Evolutionary conservation across 1,284 basidiomycete species (phyloP).

Genomic region (Gomphus bonarii): DNA sequence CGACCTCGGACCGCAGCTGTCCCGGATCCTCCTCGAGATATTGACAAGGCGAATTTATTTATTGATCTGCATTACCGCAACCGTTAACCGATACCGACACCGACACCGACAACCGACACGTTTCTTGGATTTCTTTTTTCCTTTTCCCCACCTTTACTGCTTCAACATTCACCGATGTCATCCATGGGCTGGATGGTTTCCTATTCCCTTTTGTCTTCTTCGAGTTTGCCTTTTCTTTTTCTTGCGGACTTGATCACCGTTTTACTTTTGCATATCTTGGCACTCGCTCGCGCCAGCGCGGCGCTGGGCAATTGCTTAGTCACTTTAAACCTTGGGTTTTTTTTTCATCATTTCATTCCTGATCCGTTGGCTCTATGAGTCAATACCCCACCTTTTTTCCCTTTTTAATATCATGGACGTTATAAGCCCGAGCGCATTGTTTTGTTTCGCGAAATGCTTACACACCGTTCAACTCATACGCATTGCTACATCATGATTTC

Average conservation of each 20-base stretch:
- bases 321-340: neutral
- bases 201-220: neutral
- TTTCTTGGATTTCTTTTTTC: neutral
- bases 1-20: neutral
- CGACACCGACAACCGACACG: no score
- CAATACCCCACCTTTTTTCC: no score
- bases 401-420: neutral
- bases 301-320: neutral
- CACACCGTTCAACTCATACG: neutral
- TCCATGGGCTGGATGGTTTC: neutral
- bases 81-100: no score
- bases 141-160: neutral
- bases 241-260: neutral
- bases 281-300: conserved; percentile 1
- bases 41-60: neutral
- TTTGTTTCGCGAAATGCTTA: neutral
- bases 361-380: no score
- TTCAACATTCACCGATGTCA: neutral
- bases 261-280: neutral
- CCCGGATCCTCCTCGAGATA: neutral
- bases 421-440: neutral
- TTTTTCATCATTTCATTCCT: neutral
- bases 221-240: no score
- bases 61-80: neutral
- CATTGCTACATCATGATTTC: neutral